These are phyloP conservation scores for Rubia peregrina DNA, from an alignment of 305 asterid species.

Conservation along the genomic window DNA sequence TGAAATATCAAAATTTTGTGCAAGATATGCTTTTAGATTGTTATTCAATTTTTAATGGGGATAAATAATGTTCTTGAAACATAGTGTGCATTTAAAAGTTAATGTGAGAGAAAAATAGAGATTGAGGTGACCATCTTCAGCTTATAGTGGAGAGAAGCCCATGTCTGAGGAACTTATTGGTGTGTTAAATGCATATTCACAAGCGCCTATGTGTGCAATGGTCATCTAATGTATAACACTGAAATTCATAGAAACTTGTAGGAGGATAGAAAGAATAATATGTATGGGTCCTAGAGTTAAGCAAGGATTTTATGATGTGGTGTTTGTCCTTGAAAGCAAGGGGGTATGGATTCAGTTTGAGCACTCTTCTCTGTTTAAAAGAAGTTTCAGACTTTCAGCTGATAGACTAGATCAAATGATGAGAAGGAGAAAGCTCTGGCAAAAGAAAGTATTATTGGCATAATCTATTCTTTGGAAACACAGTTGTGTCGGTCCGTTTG, in stretches of 20 bases:
- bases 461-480: background rate
- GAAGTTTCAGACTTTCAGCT: background rate
- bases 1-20: background rate
- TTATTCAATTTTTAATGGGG: background rate
- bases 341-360: background rate
- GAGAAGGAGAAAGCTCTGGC: conserved; percentile 1
- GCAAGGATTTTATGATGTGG: background rate
- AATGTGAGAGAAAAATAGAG: background rate
- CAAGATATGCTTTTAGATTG: background rate
- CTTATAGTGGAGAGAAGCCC: background rate
- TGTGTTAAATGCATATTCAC: background rate
- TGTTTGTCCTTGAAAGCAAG: background rate
- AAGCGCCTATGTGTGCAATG: background rate
- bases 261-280: background rate
- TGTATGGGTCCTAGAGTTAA: background rate
- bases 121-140: background rate
- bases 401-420: background rate
- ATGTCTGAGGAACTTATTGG: background rate
- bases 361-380: background rate
- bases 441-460: background rate
- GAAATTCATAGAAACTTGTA: background rate
- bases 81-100: background rate
- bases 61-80: background rate
- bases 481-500: background rate
- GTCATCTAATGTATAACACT: background rate